These are phyloP conservation scores for Nemania sp. DNA, from an alignment of 2,329 filamentous ascomycete genomes.

Conservation along the genomic window DNA sequence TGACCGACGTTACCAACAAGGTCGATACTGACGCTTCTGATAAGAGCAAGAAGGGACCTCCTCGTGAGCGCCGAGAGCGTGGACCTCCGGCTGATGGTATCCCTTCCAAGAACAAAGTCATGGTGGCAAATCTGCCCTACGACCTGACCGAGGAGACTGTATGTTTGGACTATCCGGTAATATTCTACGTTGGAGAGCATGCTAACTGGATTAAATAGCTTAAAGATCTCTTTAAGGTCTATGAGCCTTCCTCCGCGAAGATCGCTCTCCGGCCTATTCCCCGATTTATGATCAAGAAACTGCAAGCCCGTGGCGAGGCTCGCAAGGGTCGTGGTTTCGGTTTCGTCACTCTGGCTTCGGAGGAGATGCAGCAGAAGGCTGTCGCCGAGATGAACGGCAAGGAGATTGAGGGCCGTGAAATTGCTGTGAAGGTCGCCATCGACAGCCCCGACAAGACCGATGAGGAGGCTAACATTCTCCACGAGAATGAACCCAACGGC, in stretches of 20 bases:
- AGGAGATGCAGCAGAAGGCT: constrained; percentile 97
- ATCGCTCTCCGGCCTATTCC: constrained; percentile 98
- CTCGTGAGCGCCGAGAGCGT: constrained; percentile 73
- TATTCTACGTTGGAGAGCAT: not conserved
- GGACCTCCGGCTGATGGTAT: constrained; percentile 96
- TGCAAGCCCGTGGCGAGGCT: constrained; percentile 94
- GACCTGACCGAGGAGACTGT: constrained; percentile 98
- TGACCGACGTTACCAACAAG: constrained; percentile 61
- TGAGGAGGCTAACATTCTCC: constrained; percentile 72
- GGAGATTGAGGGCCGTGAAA: constrained; percentile 97
- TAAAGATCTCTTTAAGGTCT: constrained; percentile 93
- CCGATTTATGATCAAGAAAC: constrained; percentile 99
- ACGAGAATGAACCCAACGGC: constrained; percentile 48
- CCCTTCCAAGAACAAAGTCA: constrained; percentile 99
- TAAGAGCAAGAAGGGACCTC: constrained; percentile 52
- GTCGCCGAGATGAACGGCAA: constrained; percentile 99
- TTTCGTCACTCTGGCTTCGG: constrained; percentile 92
- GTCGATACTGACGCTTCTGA: constrained; percentile 41
- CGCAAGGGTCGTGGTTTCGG: constrained; percentile 99
- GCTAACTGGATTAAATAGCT: constrained; percentile 62
- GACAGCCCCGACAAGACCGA: constrained; percentile 96
- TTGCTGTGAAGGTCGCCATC: constrained; percentile 99
- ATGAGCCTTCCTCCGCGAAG: constrained; percentile 93
- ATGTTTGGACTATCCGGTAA: constrained; percentile 38
- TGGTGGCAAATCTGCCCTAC: constrained; percentile 99